Evolutionary conservation across 2,329 filamentous ascomycete genomes (phyloP).

Genomic region (Fusarium floridanum): DNA sequence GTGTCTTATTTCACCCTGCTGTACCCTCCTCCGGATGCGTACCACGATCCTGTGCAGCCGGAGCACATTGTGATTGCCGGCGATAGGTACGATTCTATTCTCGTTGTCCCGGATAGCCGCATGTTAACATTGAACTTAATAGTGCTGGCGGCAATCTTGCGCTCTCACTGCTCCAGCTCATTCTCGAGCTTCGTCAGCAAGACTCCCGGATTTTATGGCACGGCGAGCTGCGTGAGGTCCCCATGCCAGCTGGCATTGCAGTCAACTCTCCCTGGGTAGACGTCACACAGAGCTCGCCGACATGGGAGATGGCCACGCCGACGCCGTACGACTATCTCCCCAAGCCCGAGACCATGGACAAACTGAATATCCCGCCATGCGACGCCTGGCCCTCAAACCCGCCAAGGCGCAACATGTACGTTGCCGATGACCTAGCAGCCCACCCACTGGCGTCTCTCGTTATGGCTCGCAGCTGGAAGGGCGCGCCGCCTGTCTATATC

Average conservation of each 20-base stretch:
- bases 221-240: slow-evolving; percentile 68
- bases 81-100: slow-evolving; percentile 64
- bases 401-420: slow-evolving; percentile 67
- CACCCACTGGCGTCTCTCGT: slow-evolving; percentile 79
- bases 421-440: slow-evolving; percentile 64
- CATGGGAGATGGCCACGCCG: slow-evolving; percentile 45
- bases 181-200: slow-evolving; percentile 71
- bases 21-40: slow-evolving; percentile 76
- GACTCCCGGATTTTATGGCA: slow-evolving; percentile 68
- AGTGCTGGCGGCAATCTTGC: slow-evolving; percentile 80
- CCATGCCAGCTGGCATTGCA: slow-evolving; percentile 75
- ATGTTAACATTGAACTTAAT: slow-evolving; percentile 28
- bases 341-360: slow-evolving; percentile 57
- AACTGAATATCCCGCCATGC: slow-evolving; percentile 57
- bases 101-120: background rate
- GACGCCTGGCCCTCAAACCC: slow-evolving; percentile 69
- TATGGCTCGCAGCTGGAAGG: slow-evolving; percentile 69
- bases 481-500: slow-evolving; percentile 75
- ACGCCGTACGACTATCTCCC: slow-evolving; percentile 60
- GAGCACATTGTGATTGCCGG: slow-evolving; percentile 78
- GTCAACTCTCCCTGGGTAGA: slow-evolving; percentile 79
- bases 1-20: slow-evolving; percentile 79
- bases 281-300: slow-evolving; percentile 67
- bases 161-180: slow-evolving; percentile 74
- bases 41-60: slow-evolving; percentile 74